Base-by-base conservation (phyloP, 306 rosid genomes). In the Heteromeles arbutifolia region DNA sequence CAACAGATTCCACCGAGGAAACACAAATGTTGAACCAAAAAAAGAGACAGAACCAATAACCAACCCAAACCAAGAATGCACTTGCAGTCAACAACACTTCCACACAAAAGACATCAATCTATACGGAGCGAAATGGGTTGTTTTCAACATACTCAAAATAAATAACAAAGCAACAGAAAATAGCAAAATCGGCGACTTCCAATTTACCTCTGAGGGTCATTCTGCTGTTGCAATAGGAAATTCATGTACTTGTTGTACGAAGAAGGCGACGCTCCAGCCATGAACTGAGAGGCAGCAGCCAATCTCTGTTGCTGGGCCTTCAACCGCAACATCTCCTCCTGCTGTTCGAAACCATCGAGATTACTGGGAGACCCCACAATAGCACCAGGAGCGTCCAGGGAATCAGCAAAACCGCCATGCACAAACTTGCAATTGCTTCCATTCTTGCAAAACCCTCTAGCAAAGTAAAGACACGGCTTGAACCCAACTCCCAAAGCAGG, bases 361-460 rank as follows among this genome's bases (percentile, higher is more conserved):
- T 86, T 88, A 70, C 87, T 76, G 0, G 92, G 97, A 9, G 98
- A 93, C 64, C 96, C 98, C 79, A 89, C 87, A 77, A 82, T 73
- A 87, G 78, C 62, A 31, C 83, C 82, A 58, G 84, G 28, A 67
- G 75, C 78, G 67, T 90, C 98, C 62, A 77, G 58, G 8, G 90
- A 78, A 81, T 94, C 98, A 37, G 65, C 69, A 52, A 91, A 86
- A 57, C 78, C 84, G 13, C 88, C 85, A 83, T 95, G 98, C 80
- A 84, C 84, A 83, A 90, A 95, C 88, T 89, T 95, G 81, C 98
- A 95, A 82, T 83, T 86, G 77, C 80, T 70, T 6, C 98, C 98
- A 68, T 95, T 95, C 84, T 95, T 95, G 78, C 98, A 95, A 73
- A 87, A 90, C 19, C 98, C 98, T 66, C 92, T 86, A 2, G 98